Percentiles rank a stretch among this genome's conserved stretches.
Evolutionary conservation across 768 basidiomycete genomes (phyloP).

Genomic region (Bullera alba): DNA sequence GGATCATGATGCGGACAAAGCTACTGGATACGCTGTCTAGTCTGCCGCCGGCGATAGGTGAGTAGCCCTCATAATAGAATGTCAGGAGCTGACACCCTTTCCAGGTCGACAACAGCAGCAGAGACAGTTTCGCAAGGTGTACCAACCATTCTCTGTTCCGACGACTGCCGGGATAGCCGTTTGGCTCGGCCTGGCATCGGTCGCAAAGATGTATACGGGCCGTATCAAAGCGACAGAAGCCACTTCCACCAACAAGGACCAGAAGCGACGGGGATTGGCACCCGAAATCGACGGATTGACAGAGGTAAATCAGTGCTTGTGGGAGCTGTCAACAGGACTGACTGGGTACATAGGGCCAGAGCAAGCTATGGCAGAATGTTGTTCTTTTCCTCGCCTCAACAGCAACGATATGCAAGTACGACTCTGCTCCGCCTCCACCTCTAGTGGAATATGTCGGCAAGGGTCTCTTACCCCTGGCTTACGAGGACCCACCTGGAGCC

Average conservation of each 20-base stretch:
- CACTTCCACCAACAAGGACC: slow-evolving; percentile 8
- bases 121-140: slow-evolving; percentile 18
- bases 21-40: slow-evolving; percentile 14
- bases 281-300: slow-evolving; percentile 27
- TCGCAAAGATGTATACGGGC: slow-evolving; percentile 7
- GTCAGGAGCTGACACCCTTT: not conserved
- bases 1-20: not conserved
- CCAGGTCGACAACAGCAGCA: slow-evolving; percentile 37
- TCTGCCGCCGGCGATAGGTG: slow-evolving; percentile 25
- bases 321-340: not conserved
- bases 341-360: slow-evolving; percentile 54
- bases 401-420: slow-evolving; percentile 57
- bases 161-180: slow-evolving; percentile 9
- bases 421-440: slow-evolving; percentile 51
- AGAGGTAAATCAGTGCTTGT: slow-evolving; percentile 17
- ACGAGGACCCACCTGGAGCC: slow-evolving; percentile 18
- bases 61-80: slow-evolving; percentile 1
- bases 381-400: slow-evolving; percentile 68
- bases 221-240: slow-evolving; percentile 23
- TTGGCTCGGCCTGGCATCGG: slow-evolving; percentile 14
- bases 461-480: slow-evolving; percentile 20
- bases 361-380: slow-evolving; percentile 77
- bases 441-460: slow-evolving; percentile 23
- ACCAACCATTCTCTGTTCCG: slow-evolving; percentile 8
- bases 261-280: slow-evolving; percentile 13